phyloP scores from a whole-genome alignment of 2,329 filamentous ascomycete species.

The Alternaria consortialis region DNA sequence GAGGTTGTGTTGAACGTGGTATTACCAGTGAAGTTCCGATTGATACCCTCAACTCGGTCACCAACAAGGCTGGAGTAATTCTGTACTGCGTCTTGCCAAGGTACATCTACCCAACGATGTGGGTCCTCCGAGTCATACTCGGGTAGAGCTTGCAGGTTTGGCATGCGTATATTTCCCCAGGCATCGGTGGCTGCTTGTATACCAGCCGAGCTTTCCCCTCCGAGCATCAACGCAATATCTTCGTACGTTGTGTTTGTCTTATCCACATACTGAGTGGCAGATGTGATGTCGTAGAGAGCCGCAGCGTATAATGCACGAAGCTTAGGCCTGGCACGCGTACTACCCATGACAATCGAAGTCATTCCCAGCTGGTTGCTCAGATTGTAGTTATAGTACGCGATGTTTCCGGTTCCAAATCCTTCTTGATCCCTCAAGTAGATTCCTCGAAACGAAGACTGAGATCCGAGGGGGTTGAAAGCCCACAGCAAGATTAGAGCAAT shows the following conservation, averaged over 20 bases:
- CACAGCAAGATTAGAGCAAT: constrained; percentile 9
- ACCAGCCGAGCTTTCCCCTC: constrained; percentile 13
- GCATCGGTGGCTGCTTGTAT: neutral
- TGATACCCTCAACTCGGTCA: neutral
- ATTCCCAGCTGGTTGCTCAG: neutral
- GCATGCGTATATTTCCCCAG: neutral
- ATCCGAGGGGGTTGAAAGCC: constrained; percentile 21
- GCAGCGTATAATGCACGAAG: constrained; percentile 14
- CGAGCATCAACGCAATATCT: constrained; percentile 2
- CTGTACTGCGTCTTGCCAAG: neutral
- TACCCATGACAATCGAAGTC: neutral
- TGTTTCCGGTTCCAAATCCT: neutral
- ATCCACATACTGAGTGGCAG: constrained; percentile 17
- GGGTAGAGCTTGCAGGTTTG: neutral
- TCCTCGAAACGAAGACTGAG: constrained; percentile 18
- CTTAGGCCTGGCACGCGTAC: neutral
- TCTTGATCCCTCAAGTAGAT: neutral
- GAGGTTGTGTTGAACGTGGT: neutral
- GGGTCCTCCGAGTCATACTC: neutral
- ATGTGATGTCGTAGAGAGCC: constrained; percentile 8
- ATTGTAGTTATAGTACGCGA: neutral
- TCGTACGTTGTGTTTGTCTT: neutral
- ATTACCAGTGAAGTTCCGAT: neutral
- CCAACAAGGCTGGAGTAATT: neutral
- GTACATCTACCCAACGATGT: neutral